Evolutionary conservation across 2,329 filamentous ascomycete species (phyloP).

Genomic region (Aureobasidium musti): DNA sequence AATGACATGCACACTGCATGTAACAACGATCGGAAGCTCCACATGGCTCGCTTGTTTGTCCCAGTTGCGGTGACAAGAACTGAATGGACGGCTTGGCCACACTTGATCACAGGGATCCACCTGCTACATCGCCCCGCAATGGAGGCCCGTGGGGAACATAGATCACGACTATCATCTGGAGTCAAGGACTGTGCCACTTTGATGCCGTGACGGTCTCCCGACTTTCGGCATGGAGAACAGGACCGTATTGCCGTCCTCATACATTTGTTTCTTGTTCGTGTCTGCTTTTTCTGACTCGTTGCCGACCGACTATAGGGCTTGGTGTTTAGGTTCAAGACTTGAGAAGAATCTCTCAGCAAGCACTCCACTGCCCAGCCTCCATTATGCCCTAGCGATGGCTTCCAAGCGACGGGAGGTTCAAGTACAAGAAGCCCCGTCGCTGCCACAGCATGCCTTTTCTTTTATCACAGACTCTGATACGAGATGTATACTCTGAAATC

Average conservation of each 20-base stretch:
- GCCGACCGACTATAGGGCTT: not conserved
- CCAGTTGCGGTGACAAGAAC: not conserved
- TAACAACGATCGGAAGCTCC: not conserved
- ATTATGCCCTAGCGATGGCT: not conserved
- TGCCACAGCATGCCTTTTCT: no score
- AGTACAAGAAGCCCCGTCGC: not conserved
- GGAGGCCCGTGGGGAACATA: slow-evolving; percentile 18
- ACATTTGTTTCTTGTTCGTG: not conserved
- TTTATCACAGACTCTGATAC: not conserved
- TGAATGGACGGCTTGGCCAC: not conserved
- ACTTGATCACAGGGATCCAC: slow-evolving; percentile 12
- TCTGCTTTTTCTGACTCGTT: slow-evolving; percentile 4
- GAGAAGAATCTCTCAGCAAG: not conserved
- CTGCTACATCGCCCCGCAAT: slow-evolving; percentile 15
- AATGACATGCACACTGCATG: not conserved
- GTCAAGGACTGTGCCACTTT: not conserved
- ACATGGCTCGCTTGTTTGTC: slow-evolving; percentile 2
- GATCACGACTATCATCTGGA: not conserved
- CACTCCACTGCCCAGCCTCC: not conserved
- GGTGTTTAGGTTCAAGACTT: not conserved
- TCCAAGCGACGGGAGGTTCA: not conserved
- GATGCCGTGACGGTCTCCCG: not conserved
- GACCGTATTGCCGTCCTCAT: slow-evolving; percentile 1
- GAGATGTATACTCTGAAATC: slow-evolving; percentile 7
- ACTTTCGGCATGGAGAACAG: slow-evolving; percentile 8